Evolutionary conservation across 1,139 yeast genomes (phyloP), one percentile per base, ranked within the genome.

Genomic region (Suhomyces wounanorum): DNA sequence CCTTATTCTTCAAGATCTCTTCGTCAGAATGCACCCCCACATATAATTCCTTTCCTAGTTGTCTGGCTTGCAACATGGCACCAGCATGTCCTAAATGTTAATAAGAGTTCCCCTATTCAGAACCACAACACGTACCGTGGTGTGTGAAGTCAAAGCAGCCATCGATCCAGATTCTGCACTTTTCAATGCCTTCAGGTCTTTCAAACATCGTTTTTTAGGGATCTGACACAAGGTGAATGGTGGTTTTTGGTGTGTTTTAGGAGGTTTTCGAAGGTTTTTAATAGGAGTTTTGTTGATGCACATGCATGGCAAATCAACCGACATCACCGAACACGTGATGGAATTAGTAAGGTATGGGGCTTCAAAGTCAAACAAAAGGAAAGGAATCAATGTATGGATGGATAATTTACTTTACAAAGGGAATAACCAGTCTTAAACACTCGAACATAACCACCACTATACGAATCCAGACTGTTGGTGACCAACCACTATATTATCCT

Each of bases 141-240:
- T 94, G 99, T 38, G 96, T 90, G 72, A 94, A 94, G 67, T 94
- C 99, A 70, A 94, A 94, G 64, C 99, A 94, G 0, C 99, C 99
- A 66, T 94, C 99, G 40, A 94, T 84, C 99, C 98, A 94, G 55
- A 91, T 85, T 52, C 71, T 66, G 52, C 72, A 63, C 47, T 71
- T 59, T 52, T 75, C 79, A 43, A 77, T 76, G 18, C 78, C 81
- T 48, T 67, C 71, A n/a, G 81, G 81, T 59, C 75, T 62, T 54
- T 66, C 75, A 59, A 59, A 75, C 79, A 75, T 75, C 43, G 40
- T 54, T 45, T 3, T 14, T 33, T 13, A 28, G 31, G 5, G 28
- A n/a, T 16, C 3, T 14, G 42, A 25, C 9, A 14, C 40, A 35
- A 36, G 35, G 14, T 17, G 16, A 7, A 21, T 25, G 40, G 39